These are phyloP conservation scores for Corymbia calophylla DNA, from an alignment of 441 rosid species.

Conservation along the genomic window DNA sequence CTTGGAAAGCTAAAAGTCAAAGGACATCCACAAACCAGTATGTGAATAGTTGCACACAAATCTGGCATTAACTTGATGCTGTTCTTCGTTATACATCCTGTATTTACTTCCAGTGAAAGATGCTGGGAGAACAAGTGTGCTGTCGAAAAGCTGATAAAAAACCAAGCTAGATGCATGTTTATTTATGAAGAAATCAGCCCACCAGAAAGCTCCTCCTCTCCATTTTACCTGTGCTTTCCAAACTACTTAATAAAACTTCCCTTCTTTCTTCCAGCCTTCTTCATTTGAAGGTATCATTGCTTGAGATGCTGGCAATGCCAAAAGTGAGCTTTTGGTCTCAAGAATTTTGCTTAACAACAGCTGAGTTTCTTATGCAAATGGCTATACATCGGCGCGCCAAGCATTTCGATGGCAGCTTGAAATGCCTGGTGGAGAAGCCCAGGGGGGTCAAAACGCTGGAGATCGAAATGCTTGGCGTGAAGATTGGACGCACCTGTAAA, in stretches of 20 bases:
- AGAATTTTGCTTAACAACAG: not conserved
- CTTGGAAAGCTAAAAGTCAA: too few relatives aligned
- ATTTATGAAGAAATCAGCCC: not conserved
- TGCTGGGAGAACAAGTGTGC: not conserved
- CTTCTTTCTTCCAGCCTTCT: not conserved
- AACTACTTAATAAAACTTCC: not conserved
- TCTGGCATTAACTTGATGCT: not conserved
- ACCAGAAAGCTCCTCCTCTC: not conserved
- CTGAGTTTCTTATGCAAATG: not conserved
- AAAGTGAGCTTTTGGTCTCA: not conserved
- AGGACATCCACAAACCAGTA: fast-evolving
- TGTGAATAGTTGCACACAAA: not conserved
- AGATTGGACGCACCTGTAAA: not conserved
- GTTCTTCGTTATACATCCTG: too few relatives aligned
- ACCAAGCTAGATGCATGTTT: not conserved
- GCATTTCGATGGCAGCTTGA: not conserved
- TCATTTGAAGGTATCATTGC: not conserved
- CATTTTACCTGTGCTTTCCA: not conserved
- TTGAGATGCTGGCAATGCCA: not conserved
- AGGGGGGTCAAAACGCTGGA: not conserved
- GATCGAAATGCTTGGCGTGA: not conserved
- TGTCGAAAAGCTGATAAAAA: not conserved
- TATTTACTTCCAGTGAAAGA: too few relatives aligned
- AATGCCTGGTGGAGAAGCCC: not conserved
- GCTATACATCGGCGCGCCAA: not conserved